Evolutionary conservation across 345 rosid genomes (phyloP), one percentile per base, ranked within the genome.

Genomic region (Populus deltoides): DNA sequence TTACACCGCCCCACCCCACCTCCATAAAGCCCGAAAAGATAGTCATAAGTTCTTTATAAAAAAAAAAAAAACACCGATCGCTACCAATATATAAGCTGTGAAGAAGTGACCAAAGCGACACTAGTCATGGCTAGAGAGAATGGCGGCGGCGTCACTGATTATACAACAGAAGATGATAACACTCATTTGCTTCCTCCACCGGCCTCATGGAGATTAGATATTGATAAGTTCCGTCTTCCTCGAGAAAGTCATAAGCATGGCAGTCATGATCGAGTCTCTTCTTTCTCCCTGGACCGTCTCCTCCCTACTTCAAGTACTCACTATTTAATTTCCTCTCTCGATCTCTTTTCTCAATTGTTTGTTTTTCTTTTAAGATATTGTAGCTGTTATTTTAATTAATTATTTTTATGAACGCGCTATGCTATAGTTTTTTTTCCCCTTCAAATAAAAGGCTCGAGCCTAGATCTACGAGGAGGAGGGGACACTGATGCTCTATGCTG

Each of bases 181-280:
- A 27, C 25, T 22, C 55, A 38, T 36, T 36, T 73, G 35, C 75
- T 73, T 24, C 66, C 67, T 70, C 17, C 24, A 4, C 35, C 70
- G 38, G n/a, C 38, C 27, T 29, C 59, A 20, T 75, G 78, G 72
- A 33, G 71, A 47, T 49, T 75, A 24, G 71, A 65, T 47, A 31
- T 75, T 33, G 78, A 75, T 13, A 75, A 31, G 72, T 75, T 75
- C 71, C 62, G 49, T 20, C 63, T 75, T 20, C 78, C 78, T 10
- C 17, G 5, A 41, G 29, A 43, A 20, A 61, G 17, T 0, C 66
- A 39, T 11, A 2, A 20, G 2, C 61, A 71, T 25, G 18, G 24
- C 22, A n/a, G 24, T 20, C 75, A 22, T 36, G 47, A 18, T 35
- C 49, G 8, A 6, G 43, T 2, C 11, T 39, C 43, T 39, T 16